Conservation (phyloP, 2,329 filamentous ascomycete genomes). For the Clonostachys solani region DNA sequence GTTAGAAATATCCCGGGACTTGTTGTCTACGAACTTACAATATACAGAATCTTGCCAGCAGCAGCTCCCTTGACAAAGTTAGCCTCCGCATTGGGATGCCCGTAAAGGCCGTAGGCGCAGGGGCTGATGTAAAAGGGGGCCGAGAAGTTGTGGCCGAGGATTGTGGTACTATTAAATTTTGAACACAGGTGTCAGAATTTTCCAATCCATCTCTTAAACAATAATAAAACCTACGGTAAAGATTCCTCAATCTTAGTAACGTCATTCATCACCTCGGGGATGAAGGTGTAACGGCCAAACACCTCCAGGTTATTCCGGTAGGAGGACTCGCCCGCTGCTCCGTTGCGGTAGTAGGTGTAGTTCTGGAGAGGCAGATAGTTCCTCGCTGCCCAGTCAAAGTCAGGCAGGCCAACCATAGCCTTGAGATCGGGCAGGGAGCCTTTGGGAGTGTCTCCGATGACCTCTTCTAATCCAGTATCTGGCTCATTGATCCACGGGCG, state of each 20-base stretch:
- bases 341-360: slow-evolving; percentile 55
- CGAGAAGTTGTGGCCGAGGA: slow-evolving; percentile 48
- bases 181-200: no score
- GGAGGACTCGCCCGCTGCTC: slow-evolving; percentile 49
- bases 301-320: slow-evolving; percentile 55
- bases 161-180: slow-evolving; percentile 31
- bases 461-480: slow-evolving; percentile 36
- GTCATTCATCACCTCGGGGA: slow-evolving; percentile 43
- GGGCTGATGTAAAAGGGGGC: slow-evolving; percentile 52
- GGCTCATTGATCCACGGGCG: slow-evolving; percentile 38
- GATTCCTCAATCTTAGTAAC: slow-evolving; percentile 36
- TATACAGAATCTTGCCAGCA: slow-evolving; percentile 44
- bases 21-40: slow-evolving; percentile 15
- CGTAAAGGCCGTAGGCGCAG: slow-evolving; percentile 38
- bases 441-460: slow-evolving; percentile 23
- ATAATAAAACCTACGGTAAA: slow-evolving; percentile 10
- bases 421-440: slow-evolving; percentile 35
- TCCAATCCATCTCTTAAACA: no score
- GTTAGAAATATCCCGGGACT: neutral
- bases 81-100: slow-evolving; percentile 38
- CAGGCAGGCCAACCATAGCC: slow-evolving; percentile 42
- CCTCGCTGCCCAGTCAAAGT: slow-evolving; percentile 49
- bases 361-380: slow-evolving; percentile 37
- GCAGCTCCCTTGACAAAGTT: slow-evolving; percentile 45
- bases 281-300: slow-evolving; percentile 41